A percentile compares a stretch with the other conserved stretches of the same genome.
phyloP scores from a whole-genome alignment of 768 basidiomycete genomes.

The Paxillus involutus region DNA sequence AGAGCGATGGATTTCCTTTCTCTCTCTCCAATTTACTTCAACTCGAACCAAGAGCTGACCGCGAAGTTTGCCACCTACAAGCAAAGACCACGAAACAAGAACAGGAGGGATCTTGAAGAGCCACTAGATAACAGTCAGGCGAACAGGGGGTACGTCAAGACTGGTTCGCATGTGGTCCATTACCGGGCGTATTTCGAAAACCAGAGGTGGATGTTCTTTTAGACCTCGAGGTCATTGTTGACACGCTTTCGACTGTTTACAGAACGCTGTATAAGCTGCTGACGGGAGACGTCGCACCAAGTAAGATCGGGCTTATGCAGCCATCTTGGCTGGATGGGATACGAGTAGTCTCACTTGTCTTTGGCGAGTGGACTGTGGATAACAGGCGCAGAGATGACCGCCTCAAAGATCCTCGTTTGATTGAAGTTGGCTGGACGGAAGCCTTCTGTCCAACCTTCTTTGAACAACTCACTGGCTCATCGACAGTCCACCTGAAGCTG shows the following conservation, averaged over 20 bases:
- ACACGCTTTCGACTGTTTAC: background rate
- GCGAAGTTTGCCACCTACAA: conserved; percentile 41
- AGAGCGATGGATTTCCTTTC: conserved; percentile 37
- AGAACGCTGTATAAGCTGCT: conserved; percentile 36
- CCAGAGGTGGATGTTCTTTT: conserved; percentile 35
- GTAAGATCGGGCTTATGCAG: conserved; percentile 31
- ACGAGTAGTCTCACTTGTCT: conserved; percentile 36
- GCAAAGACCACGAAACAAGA: conserved; percentile 36
- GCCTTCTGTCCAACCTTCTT: conserved; percentile 29
- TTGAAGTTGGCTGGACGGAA: conserved; percentile 46
- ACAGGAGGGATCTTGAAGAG: conserved; percentile 13
- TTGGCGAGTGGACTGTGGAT: conserved; percentile 36
- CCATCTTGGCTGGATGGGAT: conserved; percentile 33
- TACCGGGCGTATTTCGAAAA: conserved; percentile 48
- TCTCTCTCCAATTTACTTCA: conserved; percentile 48
- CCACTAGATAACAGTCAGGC: conserved; percentile 40
- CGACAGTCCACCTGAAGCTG: conserved; percentile 20
- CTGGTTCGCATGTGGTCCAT: conserved; percentile 16
- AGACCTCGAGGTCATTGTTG: background rate
- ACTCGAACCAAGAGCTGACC: conserved; percentile 26
- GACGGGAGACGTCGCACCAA: conserved; percentile 17
- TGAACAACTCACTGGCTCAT: conserved; percentile 8
- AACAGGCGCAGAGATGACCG: conserved; percentile 29
- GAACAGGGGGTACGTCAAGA: conserved; percentile 36
- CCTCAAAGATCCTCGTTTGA: conserved; percentile 29